A percentile compares a stretch with the other conserved stretches of the same genome.
Conservation (phyloP, 2,329 filamentous ascomycete species). For the Fusarium lateritium region DNA sequence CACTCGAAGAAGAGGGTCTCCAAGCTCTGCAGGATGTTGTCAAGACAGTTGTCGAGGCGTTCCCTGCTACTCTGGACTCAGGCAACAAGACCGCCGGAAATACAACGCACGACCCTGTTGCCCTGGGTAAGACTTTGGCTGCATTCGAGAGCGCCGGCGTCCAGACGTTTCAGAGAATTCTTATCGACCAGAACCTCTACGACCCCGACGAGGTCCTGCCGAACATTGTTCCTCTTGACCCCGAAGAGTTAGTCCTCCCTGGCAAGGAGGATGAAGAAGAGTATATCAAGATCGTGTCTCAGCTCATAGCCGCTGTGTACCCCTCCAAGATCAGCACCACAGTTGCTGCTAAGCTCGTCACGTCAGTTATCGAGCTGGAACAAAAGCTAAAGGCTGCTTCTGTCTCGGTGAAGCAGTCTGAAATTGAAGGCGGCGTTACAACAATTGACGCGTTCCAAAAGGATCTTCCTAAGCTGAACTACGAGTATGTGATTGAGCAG, state of each 20-base stretch:
- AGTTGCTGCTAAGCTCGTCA: not conserved
- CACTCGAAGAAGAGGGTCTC: constrained; percentile 68
- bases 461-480: constrained; percentile 16
- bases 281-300: constrained; percentile 14
- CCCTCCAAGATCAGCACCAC: constrained; percentile 15
- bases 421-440: rapidly evolving
- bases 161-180: constrained; percentile 13
- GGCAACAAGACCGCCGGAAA: not conserved
- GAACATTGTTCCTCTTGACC: not conserved
- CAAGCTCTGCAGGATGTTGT: constrained; percentile 70
- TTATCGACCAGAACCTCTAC: not conserved
- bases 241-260: not conserved
- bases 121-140: constrained; percentile 16
- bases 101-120: not conserved
- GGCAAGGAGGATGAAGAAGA: not conserved
- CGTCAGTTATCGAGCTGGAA: not conserved
- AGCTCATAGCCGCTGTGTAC: constrained; percentile 8
- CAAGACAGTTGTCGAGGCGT: constrained; percentile 42
- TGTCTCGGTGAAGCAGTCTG: not conserved
- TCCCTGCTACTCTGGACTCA: not conserved
- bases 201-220: constrained; percentile 11
- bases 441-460: not conserved
- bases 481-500: constrained; percentile 14
- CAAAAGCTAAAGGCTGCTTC: not conserved
- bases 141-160: constrained; percentile 28